Conservation (phyloP, 1,139 yeast genomes). For the Diutina pseudorugosa region DNA sequence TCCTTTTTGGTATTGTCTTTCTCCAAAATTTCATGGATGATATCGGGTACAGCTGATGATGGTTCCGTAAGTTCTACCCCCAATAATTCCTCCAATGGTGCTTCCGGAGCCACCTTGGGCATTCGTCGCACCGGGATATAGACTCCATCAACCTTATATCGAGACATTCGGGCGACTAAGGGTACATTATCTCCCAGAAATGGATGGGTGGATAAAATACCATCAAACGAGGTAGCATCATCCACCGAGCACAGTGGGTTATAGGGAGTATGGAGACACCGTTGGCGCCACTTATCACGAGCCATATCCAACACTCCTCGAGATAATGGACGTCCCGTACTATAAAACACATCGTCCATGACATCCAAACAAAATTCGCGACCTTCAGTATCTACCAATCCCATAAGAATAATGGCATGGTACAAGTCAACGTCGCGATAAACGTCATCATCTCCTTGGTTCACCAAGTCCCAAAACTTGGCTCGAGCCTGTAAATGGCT, state of each 20-base stretch:
- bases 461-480: background rate
- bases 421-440: background rate
- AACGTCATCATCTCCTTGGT: background rate
- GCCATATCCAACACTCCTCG: background rate
- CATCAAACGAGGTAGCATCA: background rate
- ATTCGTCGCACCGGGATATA: background rate
- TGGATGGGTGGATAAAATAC: background rate
- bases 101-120: background rate
- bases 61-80: background rate
- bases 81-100: background rate
- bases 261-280: background rate
- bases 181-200: background rate
- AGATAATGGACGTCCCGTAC: background rate
- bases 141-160: background rate
- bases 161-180: background rate
- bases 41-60: background rate
- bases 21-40: background rate
- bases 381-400: background rate
- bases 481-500: background rate
- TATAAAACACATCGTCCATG: background rate
- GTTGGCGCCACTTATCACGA: background rate
- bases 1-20: no score
- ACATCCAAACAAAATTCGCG: background rate
- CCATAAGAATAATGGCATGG: background rate
- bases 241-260: background rate